Percentiles rank a stretch among this genome's conserved stretches.
These are phyloP conservation scores for Xylaria hypoxylon DNA, from an alignment of 2,329 filamentous ascomycete species.

Conservation along the genomic window DNA sequence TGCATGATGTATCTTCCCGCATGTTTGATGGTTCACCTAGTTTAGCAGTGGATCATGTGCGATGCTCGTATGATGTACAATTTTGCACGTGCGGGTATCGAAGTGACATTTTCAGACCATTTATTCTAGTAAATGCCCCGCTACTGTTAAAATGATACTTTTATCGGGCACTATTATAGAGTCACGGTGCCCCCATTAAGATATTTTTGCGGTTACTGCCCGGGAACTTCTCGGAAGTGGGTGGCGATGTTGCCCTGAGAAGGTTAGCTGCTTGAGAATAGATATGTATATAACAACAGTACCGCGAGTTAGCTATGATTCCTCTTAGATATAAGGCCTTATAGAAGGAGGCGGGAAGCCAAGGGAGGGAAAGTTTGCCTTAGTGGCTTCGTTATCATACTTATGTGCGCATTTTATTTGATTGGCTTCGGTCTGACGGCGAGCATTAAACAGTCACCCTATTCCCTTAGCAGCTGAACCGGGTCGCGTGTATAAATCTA, in stretches of 20 bases:
- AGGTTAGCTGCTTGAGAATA: background rate
- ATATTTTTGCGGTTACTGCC: constrained; percentile 9
- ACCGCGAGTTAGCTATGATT: constrained; percentile 5
- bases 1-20: constrained; percentile 12
- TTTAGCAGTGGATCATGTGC: background rate
- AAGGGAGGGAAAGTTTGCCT: background rate
- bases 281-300: background rate
- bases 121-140: constrained; percentile 1
- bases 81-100: constrained; percentile 3
- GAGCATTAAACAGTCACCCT: background rate
- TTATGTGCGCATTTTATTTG: constrained; percentile 1
- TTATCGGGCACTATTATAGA: background rate
- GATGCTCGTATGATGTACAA: background rate
- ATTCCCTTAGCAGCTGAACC: constrained; percentile 4
- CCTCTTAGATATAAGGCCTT: background rate
- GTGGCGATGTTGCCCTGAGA: constrained; percentile 10
- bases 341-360: background rate
- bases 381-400: constrained; percentile 3
- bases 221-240: constrained; percentile 15
- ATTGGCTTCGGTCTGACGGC: constrained; percentile 27
- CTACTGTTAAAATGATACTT: background rate
- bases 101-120: background rate
- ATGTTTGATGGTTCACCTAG: background rate
- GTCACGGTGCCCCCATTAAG: background rate
- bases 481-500: constrained; percentile 25